Base-by-base conservation (phyloP, 352 stramenopile genomes). In the Pelagophyceae sp. region DNA sequence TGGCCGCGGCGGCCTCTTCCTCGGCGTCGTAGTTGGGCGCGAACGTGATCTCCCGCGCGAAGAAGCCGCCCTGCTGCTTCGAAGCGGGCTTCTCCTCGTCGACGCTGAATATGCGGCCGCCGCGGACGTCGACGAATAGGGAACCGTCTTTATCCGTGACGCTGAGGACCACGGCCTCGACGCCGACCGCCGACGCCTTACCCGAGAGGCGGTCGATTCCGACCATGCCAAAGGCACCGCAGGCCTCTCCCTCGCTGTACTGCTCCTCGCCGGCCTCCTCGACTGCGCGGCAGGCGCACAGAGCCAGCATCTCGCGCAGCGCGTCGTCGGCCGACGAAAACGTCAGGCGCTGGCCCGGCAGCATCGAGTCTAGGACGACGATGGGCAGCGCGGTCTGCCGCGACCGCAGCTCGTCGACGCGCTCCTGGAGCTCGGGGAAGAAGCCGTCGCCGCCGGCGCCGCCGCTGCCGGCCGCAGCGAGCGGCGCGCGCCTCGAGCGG, bases 351-450 rank as follows among this genome's bases (percentile, higher is more conserved):
- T 89, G 85, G 72, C 82, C 74, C 20, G 85, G 85, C 20, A 89
- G 70, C 85, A 88, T 88, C 6, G 77, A 72, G 71, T 89, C 85
- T 11, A 89, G 72, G 5, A 89, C 83, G 20, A 89, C 83, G 0
- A 87, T 64, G 0, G 83, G 83, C 20, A 88, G 5, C 58, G 23
- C 23, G 5, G 29, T 6, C 58, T 65, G 58, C 17, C 58, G 58
- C 23, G 23, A 33, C 58, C 6, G 20, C 58, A 65, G 5, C 23
- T 65, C 58, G 2, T 33, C 5, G 5, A 65, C 58, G 23, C 58
- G 58, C 5, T 25, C 32, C 58, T 33, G 23, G 23, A 65, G 58
- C 2, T n/a, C 58, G 17, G 5, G 23, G 58, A 65, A 11, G 5
- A 65, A 65, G 23, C 23, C 23, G 58, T 65, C 58, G n/a, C n/a